Conservation (phyloP, 2,329 filamentous ascomycete genomes). For the Botrytis fabae region DNA sequence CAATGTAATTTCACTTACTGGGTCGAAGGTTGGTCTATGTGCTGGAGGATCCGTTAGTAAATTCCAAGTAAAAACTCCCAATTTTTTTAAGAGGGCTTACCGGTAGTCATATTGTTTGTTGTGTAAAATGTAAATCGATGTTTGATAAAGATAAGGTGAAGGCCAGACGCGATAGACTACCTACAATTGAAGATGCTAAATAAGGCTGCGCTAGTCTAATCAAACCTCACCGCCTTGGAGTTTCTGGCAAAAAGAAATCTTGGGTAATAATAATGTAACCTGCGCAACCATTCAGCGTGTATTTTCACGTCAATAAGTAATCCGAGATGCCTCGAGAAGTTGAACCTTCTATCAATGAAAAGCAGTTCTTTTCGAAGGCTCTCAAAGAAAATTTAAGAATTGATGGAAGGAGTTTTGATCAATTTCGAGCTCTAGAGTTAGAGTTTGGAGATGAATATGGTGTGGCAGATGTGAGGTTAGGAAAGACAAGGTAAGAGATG, state of each 20-base stretch:
- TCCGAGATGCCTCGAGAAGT: conserved; percentile 82
- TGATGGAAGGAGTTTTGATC: conserved; percentile 78
- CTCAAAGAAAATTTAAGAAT: conserved; percentile 78
- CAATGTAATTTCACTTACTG: conserved; percentile 54
- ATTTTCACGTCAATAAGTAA: conserved; percentile 13
- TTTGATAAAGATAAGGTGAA: conserved; percentile 15
- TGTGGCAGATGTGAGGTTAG: conserved; percentile 80
- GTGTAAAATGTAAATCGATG: conserved; percentile 8
- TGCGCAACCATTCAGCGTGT: background rate
- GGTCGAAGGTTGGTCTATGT: conserved; percentile 92
- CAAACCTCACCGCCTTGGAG: background rate
- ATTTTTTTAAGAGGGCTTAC: conserved; percentile 29
- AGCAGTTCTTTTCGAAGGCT: conserved; percentile 79
- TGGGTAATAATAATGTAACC: background rate
- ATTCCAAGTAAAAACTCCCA: background rate
- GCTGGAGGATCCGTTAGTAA: conserved; percentile 47
- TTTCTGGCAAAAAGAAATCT: conserved; percentile 20
- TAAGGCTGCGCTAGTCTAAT: conserved; percentile 13
- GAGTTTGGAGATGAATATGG: conserved; percentile 90
- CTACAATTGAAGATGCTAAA: background rate
- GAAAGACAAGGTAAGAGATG: conserved; percentile 75
- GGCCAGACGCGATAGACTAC: conserved; percentile 1
- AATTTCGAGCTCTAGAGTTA: conserved; percentile 75
- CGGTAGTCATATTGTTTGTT: conserved; percentile 52
- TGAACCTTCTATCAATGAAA: conserved; percentile 86